Base-by-base conservation (phyloP, 441 rosid genomes). In the Bruguiera hainesii region DNA sequence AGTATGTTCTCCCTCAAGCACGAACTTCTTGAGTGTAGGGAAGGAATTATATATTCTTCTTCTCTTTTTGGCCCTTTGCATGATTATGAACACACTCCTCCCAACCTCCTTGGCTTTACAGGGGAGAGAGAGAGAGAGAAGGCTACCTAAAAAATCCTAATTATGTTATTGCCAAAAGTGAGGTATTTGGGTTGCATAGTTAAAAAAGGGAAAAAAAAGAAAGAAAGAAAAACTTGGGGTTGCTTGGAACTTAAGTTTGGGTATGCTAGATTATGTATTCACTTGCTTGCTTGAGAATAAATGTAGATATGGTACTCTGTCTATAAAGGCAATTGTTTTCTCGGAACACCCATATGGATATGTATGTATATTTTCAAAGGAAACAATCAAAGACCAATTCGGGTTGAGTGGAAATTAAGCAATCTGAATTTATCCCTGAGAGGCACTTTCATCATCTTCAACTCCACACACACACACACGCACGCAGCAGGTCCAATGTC, bases 201-300 rank as follows among this genome's bases (percentile, higher is more conserved):
- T 57, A 0, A 33, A 21, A 33, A 30, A 39, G 37, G 59, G 51
- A 31, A n/a, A 49, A 50, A 68, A 26, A 49, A 57, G 51, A 50
- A 25, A 64, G 3, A 50, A 48, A 16, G 19, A 30, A 1, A 30
- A 28, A 2, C 1, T 21, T 60, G 28, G 66, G 80, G 72, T 82
- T 85, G 87, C 93, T 85, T 90, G 82, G 85, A 78, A 70, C 79
- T 77, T 63, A 88, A 82, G 94, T 83, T 84, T 79, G 74, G 73
- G 65, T 74, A 61, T 50, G 81, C 66, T 76, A 67, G 64, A 16
- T 74, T 56, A 78, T 33, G 64, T 60, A 46, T n/a, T 29, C 18
- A 65, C 55, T 65, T 29, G 75, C 82, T 82, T 82, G 81, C 66
- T 68, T 79, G 58, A 67, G 81, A 86, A 86, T 76, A 79, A 78